Conservation (phyloP, 2,329 filamentous ascomycete genomes). For the Thelonectria olida region DNA sequence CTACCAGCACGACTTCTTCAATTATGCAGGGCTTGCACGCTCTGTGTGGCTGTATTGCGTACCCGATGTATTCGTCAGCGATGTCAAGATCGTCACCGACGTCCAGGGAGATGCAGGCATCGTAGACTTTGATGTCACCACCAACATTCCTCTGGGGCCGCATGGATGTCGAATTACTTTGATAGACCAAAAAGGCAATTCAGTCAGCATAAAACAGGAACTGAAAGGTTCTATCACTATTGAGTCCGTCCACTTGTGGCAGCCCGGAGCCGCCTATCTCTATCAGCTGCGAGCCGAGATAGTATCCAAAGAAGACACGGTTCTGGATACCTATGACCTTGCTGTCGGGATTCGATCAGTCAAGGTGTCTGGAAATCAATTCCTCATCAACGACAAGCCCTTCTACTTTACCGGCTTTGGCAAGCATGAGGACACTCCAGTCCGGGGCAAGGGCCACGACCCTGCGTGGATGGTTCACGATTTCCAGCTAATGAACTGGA, state of each 20-base stretch:
- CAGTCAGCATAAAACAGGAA: background rate
- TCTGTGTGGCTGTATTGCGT: conserved; percentile 18
- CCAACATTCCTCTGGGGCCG: background rate
- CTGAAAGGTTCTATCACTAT: background rate
- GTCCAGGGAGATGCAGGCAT: conserved; percentile 7
- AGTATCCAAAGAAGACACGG: background rate
- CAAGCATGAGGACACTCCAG: conserved; percentile 23
- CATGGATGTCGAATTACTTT: background rate
- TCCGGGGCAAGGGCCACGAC: conserved; percentile 24
- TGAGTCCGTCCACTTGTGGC: conserved; percentile 17
- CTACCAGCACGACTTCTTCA: conserved; percentile 30
- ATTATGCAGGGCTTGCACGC: conserved; percentile 22
- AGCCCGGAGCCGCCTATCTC: conserved; percentile 24
- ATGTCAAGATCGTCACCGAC: conserved; percentile 12
- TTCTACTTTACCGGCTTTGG: conserved; percentile 30
- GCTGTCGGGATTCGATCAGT: conserved; percentile 17
- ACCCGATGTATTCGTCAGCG: conserved; percentile 7
- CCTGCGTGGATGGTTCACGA: conserved; percentile 25
- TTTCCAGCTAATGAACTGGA: conserved; percentile 23
- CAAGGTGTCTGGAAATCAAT: conserved; percentile 15
- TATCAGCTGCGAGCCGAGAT: conserved; percentile 17
- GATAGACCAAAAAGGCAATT: conserved; percentile 11
- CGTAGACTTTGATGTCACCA: conserved; percentile 8
- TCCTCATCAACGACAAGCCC: conserved; percentile 23
- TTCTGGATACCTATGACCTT: conserved; percentile 18